Evolutionary conservation across 352 stramenopile species (phyloP).

Genomic region (Lagenidium sp.): DNA sequence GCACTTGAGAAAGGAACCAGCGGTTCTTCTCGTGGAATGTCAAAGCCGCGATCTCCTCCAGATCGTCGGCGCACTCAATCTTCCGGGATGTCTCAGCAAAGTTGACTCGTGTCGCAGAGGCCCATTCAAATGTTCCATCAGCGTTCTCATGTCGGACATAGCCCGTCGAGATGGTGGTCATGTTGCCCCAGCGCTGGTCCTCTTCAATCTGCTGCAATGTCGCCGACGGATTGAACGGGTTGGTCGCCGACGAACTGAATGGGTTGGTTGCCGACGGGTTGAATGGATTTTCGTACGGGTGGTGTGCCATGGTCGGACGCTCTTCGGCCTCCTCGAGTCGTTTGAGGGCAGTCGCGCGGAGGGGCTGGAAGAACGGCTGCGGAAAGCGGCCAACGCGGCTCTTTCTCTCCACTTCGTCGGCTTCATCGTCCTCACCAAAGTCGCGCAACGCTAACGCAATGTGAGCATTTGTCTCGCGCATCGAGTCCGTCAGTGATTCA

Average conservation of each 20-base stretch:
- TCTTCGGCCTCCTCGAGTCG: conserved; percentile 72
- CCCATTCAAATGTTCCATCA: conserved; percentile 55
- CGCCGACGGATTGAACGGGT: conserved; percentile 26
- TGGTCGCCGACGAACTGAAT: conserved; percentile 28
- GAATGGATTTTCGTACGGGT: conserved; percentile 59
- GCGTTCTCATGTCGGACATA: conserved; percentile 70
- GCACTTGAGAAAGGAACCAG: conserved; percentile 73
- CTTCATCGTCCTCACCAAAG: conserved; percentile 50
- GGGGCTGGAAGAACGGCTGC: conserved; percentile 52
- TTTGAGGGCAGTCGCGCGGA: conserved; percentile 69
- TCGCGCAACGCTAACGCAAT: conserved; percentile 69
- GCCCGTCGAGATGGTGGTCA: conserved; percentile 64
- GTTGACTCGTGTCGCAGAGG: conserved; percentile 37
- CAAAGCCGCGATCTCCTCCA: conserved; percentile 78
- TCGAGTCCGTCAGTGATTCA: conserved; percentile 23
- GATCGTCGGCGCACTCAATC: conserved; percentile 68
- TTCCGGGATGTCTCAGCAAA: conserved; percentile 31
- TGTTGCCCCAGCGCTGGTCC: conserved; percentile 38
- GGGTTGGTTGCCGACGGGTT: conserved; percentile 28
- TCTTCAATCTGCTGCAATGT: conserved; percentile 50
- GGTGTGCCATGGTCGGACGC: conserved; percentile 58
- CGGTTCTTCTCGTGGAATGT: conserved; percentile 80
- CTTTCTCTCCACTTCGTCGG: conserved; percentile 9
- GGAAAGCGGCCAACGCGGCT: conserved; percentile 9
- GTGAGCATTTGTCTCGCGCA: conserved; percentile 60